These are phyloP conservation scores for Clitoria ternatea DNA, from an alignment of 306 rosid species.

Conservation along the genomic window DNA sequence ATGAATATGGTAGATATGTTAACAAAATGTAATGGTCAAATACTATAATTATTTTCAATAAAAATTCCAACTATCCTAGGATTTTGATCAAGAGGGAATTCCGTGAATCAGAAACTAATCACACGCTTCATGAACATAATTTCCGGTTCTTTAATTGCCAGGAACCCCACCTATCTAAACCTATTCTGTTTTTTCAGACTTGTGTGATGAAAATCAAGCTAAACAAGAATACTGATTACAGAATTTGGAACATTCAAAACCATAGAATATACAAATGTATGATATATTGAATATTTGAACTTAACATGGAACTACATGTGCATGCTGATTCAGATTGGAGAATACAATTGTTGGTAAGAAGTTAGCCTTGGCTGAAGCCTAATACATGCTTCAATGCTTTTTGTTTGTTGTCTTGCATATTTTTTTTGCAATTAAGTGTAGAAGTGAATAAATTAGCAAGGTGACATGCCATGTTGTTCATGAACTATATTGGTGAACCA, in stretches of 20 bases:
- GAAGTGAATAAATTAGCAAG: conserved; percentile 13
- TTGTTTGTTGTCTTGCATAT: background rate
- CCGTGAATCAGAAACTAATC: background rate
- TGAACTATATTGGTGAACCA: background rate
- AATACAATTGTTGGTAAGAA: background rate
- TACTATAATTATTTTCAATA: background rate
- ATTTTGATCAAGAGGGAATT: background rate
- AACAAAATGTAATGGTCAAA: background rate
- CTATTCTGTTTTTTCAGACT: background rate
- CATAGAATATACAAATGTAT: background rate
- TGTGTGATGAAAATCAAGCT: background rate
- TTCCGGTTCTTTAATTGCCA: background rate
- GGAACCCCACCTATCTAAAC: no score
- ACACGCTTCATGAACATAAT: background rate
- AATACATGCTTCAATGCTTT: conserved; percentile 10
- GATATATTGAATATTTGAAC: background rate
- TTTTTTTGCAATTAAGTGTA: background rate
- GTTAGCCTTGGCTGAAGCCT: background rate
- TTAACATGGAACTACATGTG: background rate
- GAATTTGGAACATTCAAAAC: background rate
- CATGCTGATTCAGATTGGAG: background rate
- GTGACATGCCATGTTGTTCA: conserved; percentile 6
- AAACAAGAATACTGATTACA: background rate
- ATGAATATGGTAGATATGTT: background rate
- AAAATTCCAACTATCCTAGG: conserved; percentile 4